These are phyloP conservation scores for Podaxis sp. DNA, from an alignment of 768 basidiomycete species.

Conservation along the genomic window DNA sequence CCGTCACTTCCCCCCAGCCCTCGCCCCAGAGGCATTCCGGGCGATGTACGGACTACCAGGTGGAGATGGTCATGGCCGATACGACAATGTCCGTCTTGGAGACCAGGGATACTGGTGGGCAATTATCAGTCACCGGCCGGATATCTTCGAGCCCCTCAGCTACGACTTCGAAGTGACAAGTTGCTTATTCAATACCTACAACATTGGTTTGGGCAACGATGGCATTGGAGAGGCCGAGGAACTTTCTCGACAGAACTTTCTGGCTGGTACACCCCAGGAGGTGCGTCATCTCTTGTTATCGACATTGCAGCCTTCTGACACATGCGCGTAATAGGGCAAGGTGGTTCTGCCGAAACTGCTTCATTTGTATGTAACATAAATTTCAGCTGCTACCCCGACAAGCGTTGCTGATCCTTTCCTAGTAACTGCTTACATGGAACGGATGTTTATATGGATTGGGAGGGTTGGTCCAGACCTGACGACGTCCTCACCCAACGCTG, in stretches of 20 bases:
- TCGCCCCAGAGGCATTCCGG: conserved; percentile 42
- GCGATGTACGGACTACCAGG: conserved; percentile 43
- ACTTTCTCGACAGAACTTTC: conserved; percentile 32
- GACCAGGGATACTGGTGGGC: conserved; percentile 59
- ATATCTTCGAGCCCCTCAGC: conserved; percentile 41
- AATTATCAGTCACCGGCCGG: conserved; percentile 41
- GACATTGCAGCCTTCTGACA: neutral
- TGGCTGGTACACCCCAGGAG: conserved; percentile 39
- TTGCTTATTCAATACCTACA: conserved; percentile 48
- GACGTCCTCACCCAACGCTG: conserved; percentile 40
- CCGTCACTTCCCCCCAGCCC: conserved; percentile 27
- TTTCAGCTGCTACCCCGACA: neutral
- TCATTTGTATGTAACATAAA: conserved; percentile 43
- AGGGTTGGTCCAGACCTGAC: conserved; percentile 43
- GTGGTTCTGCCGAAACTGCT: conserved; percentile 45
- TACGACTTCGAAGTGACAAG: conserved; percentile 51
- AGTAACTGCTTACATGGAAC: conserved; percentile 45
- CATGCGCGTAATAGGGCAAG: conserved; percentile 25
- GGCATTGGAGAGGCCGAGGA: conserved; percentile 34
- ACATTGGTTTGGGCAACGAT: conserved; percentile 42
- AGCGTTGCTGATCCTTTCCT: neutral
- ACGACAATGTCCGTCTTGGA: conserved; percentile 46
- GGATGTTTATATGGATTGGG: conserved; percentile 43
- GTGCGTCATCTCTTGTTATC: conserved; percentile 18
- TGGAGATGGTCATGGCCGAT: conserved; percentile 32